Base-by-base conservation (phyloP, 805 yeast genomes). In the Yarrowia divulgata region DNA sequence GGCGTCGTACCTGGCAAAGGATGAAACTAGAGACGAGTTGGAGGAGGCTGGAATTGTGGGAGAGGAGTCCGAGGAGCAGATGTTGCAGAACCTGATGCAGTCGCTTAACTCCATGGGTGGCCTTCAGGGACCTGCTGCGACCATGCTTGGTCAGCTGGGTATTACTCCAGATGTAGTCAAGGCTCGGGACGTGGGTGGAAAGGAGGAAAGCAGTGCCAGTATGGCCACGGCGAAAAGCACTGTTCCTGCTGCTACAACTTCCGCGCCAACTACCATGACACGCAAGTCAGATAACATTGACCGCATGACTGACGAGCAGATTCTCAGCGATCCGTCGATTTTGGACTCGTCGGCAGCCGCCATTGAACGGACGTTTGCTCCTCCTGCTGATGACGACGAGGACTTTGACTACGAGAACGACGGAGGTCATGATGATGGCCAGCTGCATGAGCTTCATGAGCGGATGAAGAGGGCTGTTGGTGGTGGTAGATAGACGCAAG, bases 51-150 rank as follows among this genome's bases (percentile, higher is more conserved):
- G 73, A 8, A 43, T 71, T n/a, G 55, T 72, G 13, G 49, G 67
- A 1, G 63, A 52, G 29, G 58, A 52, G 34, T 29, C 69, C 1
- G 70, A 70, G 18, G 50, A 35, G 37, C 48, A 71, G 19, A 71
- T 75, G 9, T 49, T 79, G 43, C 66, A 71, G 50, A 73, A 75
- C 29, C 70, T 80, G 10, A 50, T 80, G 39, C 73, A 76, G 49
- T 73, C 78, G 39, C 54, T 81, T 13, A 70, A 73, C 40, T 62
- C 72, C 18, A 75, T 74, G 29, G 75, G 74, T 1, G 79, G 79
- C 1, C 48, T 73, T 1, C 74, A 75, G 18, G 82, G 82, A 0
- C 83, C 83, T 0, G 78, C 79, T 2, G 73, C 80, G 12, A 75
- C 80, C 16, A 72, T 80, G n/a, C 72, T 81, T 9, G 76, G 77